Conservation (phyloP, 1,284 basidiomycete genomes). For the Malassezia psittaci region DNA sequence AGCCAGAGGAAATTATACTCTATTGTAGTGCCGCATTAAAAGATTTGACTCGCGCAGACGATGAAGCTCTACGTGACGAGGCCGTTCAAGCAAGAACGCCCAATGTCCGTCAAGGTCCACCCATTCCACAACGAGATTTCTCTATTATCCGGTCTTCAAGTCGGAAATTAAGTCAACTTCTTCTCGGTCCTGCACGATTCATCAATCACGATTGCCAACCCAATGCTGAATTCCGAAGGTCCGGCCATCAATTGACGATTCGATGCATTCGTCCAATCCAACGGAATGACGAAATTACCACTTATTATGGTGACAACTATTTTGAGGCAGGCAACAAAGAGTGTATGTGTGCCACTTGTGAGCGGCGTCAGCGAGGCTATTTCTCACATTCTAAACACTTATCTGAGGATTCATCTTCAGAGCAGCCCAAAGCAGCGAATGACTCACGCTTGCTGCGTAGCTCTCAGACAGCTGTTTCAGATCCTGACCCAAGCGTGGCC, state of each 20-base stretch:
- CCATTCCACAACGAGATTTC: conserved; percentile 60
- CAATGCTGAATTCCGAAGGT: conserved; percentile 74
- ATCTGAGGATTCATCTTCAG: not conserved
- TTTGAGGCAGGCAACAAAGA: conserved; percentile 75
- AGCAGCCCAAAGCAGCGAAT: not conserved
- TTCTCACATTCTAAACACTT: conserved; percentile 13
- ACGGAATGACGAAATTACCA: conserved; percentile 71
- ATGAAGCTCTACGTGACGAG: conserved; percentile 55
- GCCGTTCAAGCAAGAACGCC: conserved; percentile 54
- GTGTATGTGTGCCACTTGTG: conserved; percentile 82
- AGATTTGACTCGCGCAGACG: conserved; percentile 47
- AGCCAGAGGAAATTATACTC: conserved; percentile 62
- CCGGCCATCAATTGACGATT: conserved; percentile 78
- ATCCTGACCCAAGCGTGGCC: not conserved
- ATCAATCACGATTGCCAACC: conserved; percentile 91
- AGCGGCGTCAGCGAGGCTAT: conserved; percentile 61
- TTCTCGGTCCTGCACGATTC: conserved; percentile 83
- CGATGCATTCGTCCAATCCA: conserved; percentile 68
- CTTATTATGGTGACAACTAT: conserved; percentile 51
- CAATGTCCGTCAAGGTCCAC: conserved; percentile 55
- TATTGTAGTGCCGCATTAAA: conserved; percentile 57
- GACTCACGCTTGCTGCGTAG: not conserved
- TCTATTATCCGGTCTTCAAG: conserved; percentile 80
- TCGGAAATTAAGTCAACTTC: conserved; percentile 80
- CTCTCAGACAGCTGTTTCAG: not conserved